These are phyloP conservation scores for Lepidium africanum DNA, from an alignment of 345 rosid genomes.

Conservation along the genomic window DNA sequence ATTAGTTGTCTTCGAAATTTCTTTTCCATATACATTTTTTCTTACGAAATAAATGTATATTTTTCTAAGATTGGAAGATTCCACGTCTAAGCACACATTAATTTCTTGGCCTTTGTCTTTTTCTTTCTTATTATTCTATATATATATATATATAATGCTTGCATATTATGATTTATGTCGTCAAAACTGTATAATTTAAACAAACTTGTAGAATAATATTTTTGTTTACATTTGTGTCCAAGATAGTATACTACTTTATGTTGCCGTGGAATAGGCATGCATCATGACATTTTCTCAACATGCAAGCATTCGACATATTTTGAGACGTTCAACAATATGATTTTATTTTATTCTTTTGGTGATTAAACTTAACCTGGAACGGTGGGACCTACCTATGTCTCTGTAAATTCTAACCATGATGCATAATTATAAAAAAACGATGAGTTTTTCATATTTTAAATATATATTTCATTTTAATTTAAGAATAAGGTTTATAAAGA, in stretches of 20 bases:
- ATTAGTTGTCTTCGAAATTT: constrained; percentile 11
- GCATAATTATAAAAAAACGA: too few relatives aligned
- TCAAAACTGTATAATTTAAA: too few relatives aligned
- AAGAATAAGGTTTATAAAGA: too few relatives aligned
- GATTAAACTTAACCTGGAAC: constrained; percentile 6
- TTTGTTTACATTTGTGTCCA: background rate
- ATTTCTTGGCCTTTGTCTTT: too few relatives aligned
- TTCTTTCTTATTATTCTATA: too few relatives aligned
- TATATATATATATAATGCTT: too few relatives aligned
- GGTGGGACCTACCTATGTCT: constrained; percentile 9
- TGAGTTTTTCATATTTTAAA: too few relatives aligned
- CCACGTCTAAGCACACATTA: background rate
- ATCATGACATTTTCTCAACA: constrained; percentile 19
- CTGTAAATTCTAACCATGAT: background rate
- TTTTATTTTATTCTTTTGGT: background rate
- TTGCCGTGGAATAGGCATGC: constrained; percentile 17
- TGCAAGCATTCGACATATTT: background rate
- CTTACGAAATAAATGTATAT: background rate
- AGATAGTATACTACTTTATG: background rate
- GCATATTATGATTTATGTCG: too few relatives aligned
- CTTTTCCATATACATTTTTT: background rate
- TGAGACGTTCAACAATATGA: background rate
- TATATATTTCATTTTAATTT: too few relatives aligned
- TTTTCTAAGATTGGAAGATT: background rate
- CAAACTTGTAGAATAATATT: background rate